Base-by-base conservation (phyloP, 441 rosid species). In the Erodium trifolium region DNA sequence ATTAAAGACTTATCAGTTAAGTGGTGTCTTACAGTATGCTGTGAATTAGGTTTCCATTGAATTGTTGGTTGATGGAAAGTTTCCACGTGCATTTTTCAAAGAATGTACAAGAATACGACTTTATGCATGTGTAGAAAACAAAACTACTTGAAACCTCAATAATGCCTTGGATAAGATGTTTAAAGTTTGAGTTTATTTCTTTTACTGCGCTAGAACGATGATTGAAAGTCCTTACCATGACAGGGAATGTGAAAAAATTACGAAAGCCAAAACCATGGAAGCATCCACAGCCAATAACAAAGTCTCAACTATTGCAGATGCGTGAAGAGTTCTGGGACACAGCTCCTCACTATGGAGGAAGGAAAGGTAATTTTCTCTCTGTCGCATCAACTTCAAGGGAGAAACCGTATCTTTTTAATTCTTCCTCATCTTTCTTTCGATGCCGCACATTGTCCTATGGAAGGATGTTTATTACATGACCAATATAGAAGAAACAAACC, bases 271-370 rank as follows among this genome's bases (percentile, higher is more conserved):
- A 85, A 75, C 84, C 91, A 0, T 92, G 97, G 97, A 90, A 86
- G 69, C 96, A 90, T 81, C 76, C 97, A 19, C 87, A 83, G 74
- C 90, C 89, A 9, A 85, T 92, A 51, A 88, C 92, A 3, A 90
- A 83, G 81, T 75, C 93, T 76, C 85, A 90, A 80, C 88, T 92
- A 67, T 64, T 78, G 78, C 86, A 88, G 83, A 10, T 92, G 82
- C 89, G 95, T 55, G 96, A 92, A 72, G 98, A 92, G 79, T 92
- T 92, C 81, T 92, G 96, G 96, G 98, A 90, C 78, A 92, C 98
- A 39, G 88, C 97, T 72, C 98, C 98, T 76, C 97, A 90, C 68
- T 92, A 86, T 75, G 98, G 98, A 53, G 97, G 97, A 68, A 80
- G 85, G 19, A 86, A 83, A 88, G 98, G 98, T 90, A 78, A 2